These are phyloP conservation scores for Xylaria sp. DNA, from an alignment of 2,329 filamentous ascomycete genomes.

Conservation along the genomic window DNA sequence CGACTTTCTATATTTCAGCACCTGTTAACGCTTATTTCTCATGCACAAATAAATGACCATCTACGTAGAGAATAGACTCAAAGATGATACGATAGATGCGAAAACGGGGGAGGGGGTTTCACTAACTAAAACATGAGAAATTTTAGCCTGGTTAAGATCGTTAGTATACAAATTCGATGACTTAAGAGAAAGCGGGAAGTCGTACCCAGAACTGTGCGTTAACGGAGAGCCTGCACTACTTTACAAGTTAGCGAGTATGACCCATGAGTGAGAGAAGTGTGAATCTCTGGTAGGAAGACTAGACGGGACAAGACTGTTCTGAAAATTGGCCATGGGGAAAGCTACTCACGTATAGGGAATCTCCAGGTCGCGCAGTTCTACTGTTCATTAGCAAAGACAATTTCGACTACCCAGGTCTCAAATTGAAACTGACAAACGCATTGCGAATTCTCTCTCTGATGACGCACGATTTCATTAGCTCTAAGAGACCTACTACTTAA, in stretches of 20 bases:
- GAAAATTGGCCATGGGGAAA: neutral
- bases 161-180: slow-evolving; percentile 8
- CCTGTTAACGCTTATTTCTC: slow-evolving; percentile 11
- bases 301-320: neutral
- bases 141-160: slow-evolving; percentile 55
- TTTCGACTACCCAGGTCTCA: neutral
- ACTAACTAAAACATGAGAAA: slow-evolving; percentile 38
- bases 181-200: neutral
- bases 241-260: slow-evolving; percentile 15
- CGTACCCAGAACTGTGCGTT: slow-evolving; percentile 91
- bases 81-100: neutral
- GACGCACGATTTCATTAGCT: slow-evolving; percentile 5
- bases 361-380: slow-evolving; percentile 81
- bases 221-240: slow-evolving; percentile 78
- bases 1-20: slow-evolving; percentile 71
- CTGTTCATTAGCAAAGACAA: slow-evolving; percentile 18
- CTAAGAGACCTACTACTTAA: neutral
- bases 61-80: neutral
- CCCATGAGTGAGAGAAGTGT: neutral
- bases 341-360: slow-evolving; percentile 74
- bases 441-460: slow-evolving; percentile 35
- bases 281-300: neutral
- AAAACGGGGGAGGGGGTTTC: neutral
- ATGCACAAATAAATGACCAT: neutral
- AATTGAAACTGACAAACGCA: slow-evolving; percentile 31